Conservation (phyloP, 371 early-diverging fungal genomes). For the Fennellomyces sp. region DNA sequence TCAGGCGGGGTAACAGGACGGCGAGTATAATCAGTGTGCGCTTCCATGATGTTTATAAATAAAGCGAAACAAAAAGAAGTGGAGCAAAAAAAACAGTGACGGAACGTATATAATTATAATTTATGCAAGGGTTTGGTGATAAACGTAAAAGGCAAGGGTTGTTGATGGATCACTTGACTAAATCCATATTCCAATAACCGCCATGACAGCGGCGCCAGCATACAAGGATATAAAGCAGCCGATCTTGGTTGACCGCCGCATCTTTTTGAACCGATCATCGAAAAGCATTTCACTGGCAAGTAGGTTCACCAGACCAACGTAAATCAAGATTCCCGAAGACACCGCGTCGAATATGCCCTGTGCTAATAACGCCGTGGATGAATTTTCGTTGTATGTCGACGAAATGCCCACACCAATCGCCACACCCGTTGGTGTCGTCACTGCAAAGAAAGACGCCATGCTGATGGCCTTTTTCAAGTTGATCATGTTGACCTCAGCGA, state of each 20-base stretch:
- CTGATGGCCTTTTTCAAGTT: conserved; percentile 34
- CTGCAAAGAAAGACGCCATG: conserved; percentile 44
- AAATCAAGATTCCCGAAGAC: conserved; percentile 81
- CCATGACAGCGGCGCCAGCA: conserved; percentile 71
- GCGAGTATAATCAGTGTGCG: conserved; percentile 7
- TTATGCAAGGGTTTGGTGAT: background rate
- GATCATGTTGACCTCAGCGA: conserved; percentile 68
- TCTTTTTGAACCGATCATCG: conserved; percentile 53
- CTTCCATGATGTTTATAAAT: background rate
- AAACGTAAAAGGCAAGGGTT: background rate
- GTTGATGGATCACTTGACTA: conserved; percentile 16
- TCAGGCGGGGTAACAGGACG: conserved; percentile 16
- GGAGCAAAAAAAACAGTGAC: background rate
- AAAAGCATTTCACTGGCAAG: conserved; percentile 71
- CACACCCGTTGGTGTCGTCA: conserved; percentile 79
- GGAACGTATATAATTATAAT: background rate
- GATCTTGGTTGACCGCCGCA: conserved; percentile 35
- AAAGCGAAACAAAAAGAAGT: background rate
- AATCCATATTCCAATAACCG: conserved; percentile 71
- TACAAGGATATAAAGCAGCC: conserved; percentile 59
- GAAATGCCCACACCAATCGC: conserved; percentile 76
- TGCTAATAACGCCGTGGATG: conserved; percentile 43
- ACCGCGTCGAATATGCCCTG: conserved; percentile 13
- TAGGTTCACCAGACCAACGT: conserved; percentile 76
- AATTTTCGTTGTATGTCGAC: conserved; percentile 50